A percentile compares a stretch with the other conserved stretches of the same genome.
Evolutionary conservation across 2,329 filamentous ascomycete species (phyloP).

Genomic region (Davidsoniella virescens): DNA sequence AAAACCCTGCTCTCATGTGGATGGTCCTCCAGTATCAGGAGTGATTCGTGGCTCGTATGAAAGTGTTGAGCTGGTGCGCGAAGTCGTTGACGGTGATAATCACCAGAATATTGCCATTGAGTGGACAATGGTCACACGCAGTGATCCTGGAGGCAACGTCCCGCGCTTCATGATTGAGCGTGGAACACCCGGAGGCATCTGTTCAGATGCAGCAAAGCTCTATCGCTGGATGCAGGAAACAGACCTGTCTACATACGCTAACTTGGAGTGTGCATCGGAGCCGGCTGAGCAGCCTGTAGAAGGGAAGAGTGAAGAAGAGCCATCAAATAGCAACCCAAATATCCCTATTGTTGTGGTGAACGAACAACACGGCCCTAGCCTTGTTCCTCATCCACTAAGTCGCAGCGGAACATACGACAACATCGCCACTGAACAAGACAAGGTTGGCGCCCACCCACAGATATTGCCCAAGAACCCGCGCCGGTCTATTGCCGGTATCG

Average conservation of each 20-base stretch:
- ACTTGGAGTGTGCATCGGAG: background rate
- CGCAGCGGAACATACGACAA: background rate
- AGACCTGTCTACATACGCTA: constrained; percentile 4
- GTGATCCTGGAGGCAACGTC: constrained; percentile 76
- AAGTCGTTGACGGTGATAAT: constrained; percentile 32
- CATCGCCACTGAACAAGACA: too few species aligned
- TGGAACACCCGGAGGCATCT: constrained; percentile 67
- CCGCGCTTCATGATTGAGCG: constrained; percentile 85
- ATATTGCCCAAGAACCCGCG: constrained; percentile 16
- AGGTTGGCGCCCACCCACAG: constrained; percentile 1
- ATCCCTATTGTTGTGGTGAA: background rate
- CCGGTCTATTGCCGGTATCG: background rate
- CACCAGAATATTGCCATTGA: constrained; percentile 33
- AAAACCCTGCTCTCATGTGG: constrained; percentile 63
- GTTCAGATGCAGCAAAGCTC: constrained; percentile 66
- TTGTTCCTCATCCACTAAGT: background rate
- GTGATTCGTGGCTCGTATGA: constrained; percentile 79
- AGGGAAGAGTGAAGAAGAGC: background rate
- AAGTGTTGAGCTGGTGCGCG: constrained; percentile 72
- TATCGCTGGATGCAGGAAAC: constrained; percentile 45
- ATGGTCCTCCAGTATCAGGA: constrained; percentile 51
- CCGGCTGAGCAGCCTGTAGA: background rate
- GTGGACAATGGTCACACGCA: constrained; percentile 86
- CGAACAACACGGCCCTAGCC: background rate
- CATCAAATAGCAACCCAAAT: too few species aligned